These are phyloP conservation scores for Lipomyces yarrowii DNA, from an alignment of 1,139 yeast genomes.

Conservation along the genomic window DNA sequence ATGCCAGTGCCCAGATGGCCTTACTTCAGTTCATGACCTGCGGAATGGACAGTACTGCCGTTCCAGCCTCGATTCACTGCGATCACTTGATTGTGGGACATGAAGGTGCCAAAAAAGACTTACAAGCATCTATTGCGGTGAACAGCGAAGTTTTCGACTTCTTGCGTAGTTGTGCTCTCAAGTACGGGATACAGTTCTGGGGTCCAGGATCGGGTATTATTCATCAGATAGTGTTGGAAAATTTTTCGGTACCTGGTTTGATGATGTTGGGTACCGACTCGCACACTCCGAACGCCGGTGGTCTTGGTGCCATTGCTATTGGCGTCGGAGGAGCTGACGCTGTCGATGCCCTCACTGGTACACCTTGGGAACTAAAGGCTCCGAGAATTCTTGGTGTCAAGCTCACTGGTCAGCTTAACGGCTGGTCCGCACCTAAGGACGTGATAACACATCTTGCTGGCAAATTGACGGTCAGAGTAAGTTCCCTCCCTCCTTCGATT, in stretches of 20 bases:
- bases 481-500: background rate
- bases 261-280: conserved; percentile 98
- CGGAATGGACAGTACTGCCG: conserved; percentile 81
- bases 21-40: conserved; percentile 95
- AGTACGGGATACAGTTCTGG: conserved; percentile 97
- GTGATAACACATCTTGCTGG: conserved; percentile 92
- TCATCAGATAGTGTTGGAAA: conserved; percentile 95
- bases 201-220: conserved; percentile 99
- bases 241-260: conserved; percentile 90
- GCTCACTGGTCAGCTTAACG: conserved; percentile 91
- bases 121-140: conserved; percentile 71
- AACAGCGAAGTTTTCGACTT: conserved; percentile 95
- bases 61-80: conserved; percentile 95
- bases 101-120: conserved; percentile 82
- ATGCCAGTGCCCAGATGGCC: conserved; percentile 98
- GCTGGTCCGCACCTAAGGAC: conserved; percentile 98
- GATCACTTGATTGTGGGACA: conserved; percentile 97
- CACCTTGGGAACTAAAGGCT: conserved; percentile 98
- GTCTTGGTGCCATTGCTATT: conserved; percentile 96
- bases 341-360: conserved; percentile 93
- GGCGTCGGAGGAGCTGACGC: conserved; percentile 99
- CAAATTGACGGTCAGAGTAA: conserved; percentile 70
- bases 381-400: conserved; percentile 97
- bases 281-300: conserved; percentile 99
- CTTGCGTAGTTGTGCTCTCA: conserved; percentile 84